phyloP scores from a whole-genome alignment of 352 stramenopile species.

The Phytophthora podocarpi region DNA sequence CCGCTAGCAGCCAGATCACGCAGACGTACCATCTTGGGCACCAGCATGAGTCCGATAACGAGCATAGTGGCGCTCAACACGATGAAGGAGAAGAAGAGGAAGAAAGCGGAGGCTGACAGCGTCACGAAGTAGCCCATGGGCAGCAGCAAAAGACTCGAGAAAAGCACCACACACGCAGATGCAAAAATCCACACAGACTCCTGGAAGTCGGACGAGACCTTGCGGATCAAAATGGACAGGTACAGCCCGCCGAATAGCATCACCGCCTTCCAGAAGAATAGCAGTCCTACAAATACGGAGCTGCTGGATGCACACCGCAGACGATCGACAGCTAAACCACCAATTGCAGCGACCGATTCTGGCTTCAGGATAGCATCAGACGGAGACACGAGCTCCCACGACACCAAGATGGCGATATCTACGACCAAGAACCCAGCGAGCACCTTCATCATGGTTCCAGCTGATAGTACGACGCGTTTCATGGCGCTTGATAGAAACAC shows the following conservation, averaged over 20 bases:
- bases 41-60: slow-evolving; percentile 43
- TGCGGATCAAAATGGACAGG: slow-evolving; percentile 58
- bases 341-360: slow-evolving; percentile 24
- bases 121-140: slow-evolving; percentile 56
- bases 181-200: slow-evolving; percentile 65
- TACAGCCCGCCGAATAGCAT: slow-evolving; percentile 46
- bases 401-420: slow-evolving; percentile 40
- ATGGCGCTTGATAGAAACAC: slow-evolving; percentile 46
- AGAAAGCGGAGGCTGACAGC: slow-evolving; percentile 40
- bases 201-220: slow-evolving; percentile 55
- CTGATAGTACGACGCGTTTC: slow-evolving; percentile 50
- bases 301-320: slow-evolving; percentile 39
- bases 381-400: slow-evolving; percentile 38
- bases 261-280: slow-evolving; percentile 54
- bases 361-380: slow-evolving; percentile 7
- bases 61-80: slow-evolving; percentile 34
- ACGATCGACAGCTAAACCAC: slow-evolving; percentile 27
- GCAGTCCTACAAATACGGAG: slow-evolving; percentile 38
- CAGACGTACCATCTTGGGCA: slow-evolving; percentile 40
- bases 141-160: slow-evolving; percentile 44
- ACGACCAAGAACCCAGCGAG: slow-evolving; percentile 39
- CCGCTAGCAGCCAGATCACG: slow-evolving; percentile 17
- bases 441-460: slow-evolving; percentile 49
- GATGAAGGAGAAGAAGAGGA: slow-evolving; percentile 40
- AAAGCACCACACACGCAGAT: slow-evolving; percentile 43